phyloP scores from a whole-genome alignment of 805 yeast species.

The Kodamaea laetipori region DNA sequence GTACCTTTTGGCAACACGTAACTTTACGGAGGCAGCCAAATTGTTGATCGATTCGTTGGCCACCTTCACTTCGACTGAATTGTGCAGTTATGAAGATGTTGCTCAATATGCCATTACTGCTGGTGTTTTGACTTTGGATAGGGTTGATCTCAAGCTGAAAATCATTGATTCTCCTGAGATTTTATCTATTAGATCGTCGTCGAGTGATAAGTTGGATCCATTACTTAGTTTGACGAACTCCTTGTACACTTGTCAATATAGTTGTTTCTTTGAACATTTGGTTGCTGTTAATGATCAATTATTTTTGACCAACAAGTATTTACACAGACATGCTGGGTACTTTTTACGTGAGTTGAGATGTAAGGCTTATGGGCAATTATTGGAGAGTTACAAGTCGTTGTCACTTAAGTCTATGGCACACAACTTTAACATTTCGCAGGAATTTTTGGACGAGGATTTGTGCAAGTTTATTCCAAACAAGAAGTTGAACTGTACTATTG shows the following conservation, averaged over 20 bases:
- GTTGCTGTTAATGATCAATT: conserved; percentile 76
- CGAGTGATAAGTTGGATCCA: conserved; percentile 72
- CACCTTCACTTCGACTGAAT: conserved; percentile 91
- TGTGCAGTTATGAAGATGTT: conserved; percentile 84
- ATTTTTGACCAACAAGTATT: conserved; percentile 61
- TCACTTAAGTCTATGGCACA: conserved; percentile 92
- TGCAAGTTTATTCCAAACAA: conserved; percentile 91
- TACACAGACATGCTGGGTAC: conserved; percentile 76
- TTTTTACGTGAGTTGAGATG: conserved; percentile 92
- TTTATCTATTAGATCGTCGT: conserved; percentile 71
- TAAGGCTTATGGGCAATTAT: conserved; percentile 89
- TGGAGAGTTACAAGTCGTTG: conserved; percentile 91
- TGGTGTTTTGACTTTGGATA: conserved; percentile 80
- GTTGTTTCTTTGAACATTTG: conserved; percentile 72
- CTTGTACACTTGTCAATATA: conserved; percentile 85
- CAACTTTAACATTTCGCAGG: conserved; percentile 86
- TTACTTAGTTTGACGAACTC: conserved; percentile 82
- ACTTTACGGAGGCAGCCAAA: conserved; percentile 82
- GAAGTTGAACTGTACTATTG: conserved; percentile 92
- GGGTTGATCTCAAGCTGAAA: conserved; percentile 81
- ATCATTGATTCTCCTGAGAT: conserved; percentile 94
- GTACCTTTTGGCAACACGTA: conserved; percentile 79
- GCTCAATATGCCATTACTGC: conserved; percentile 85
- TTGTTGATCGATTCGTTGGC: conserved; percentile 88
- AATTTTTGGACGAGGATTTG: conserved; percentile 83